Evolutionary conservation across 2,329 filamentous ascomycete genomes (phyloP).

Genomic region (Thelonectria rubi): DNA sequence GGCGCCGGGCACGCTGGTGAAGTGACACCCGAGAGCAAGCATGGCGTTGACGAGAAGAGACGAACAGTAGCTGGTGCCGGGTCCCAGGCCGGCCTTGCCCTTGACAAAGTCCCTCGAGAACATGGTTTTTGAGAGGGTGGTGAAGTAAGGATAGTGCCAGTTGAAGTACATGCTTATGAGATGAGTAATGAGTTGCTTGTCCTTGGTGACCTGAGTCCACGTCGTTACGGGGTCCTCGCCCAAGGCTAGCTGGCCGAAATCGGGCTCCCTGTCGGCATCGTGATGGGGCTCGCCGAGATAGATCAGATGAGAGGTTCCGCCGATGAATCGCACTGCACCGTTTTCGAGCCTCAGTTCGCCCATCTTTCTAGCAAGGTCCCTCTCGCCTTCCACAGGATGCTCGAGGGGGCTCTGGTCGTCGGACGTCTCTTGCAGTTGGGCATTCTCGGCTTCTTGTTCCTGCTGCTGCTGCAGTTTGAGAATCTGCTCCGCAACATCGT

Average conservation of each 20-base stretch:
- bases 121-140: slow-evolving; percentile 83
- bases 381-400: slow-evolving; percentile 67
- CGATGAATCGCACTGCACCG: slow-evolving; percentile 88
- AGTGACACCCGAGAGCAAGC: slow-evolving; percentile 91
- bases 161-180: slow-evolving; percentile 98
- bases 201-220: slow-evolving; percentile 88
- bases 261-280: slow-evolving; percentile 51
- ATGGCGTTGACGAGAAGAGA: slow-evolving; percentile 92
- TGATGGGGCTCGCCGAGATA: slow-evolving; percentile 69
- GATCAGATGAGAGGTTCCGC: slow-evolving; percentile 92
- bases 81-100: slow-evolving; percentile 68
- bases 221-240: slow-evolving; percentile 78
- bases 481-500: slow-evolving; percentile 63
- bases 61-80: slow-evolving; percentile 80
- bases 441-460: slow-evolving; percentile 50
- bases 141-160: slow-evolving; percentile 98
- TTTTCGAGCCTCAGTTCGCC: slow-evolving; percentile 88
- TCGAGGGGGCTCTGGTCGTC: slow-evolving; percentile 53
- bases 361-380: slow-evolving; percentile 90
- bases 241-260: slow-evolving; percentile 56
- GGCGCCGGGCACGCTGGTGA: slow-evolving; percentile 79
- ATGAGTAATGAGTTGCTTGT: slow-evolving; percentile 81
- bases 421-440: slow-evolving; percentile 51
- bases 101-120: slow-evolving; percentile 87
- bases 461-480: slow-evolving; percentile 53